These are phyloP conservation scores for Cladophialophora yegresii DNA, from an alignment of 2,329 filamentous ascomycete species.

Conservation along the genomic window DNA sequence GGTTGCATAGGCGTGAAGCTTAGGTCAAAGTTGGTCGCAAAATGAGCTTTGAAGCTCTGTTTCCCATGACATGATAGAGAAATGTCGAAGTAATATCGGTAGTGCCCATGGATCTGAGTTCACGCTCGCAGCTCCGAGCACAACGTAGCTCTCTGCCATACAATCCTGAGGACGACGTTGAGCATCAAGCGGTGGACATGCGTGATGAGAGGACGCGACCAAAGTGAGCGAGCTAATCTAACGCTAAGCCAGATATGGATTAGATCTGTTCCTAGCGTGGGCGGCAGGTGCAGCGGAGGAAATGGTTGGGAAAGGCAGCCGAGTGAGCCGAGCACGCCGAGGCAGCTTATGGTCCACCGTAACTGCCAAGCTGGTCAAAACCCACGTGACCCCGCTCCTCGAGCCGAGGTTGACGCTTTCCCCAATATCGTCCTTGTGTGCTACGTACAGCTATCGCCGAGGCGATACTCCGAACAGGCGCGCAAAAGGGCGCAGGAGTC, in stretches of 20 bases:
- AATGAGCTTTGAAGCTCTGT: neutral
- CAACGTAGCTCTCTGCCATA: neutral
- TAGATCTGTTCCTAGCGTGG: neutral
- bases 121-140: neutral
- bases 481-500: neutral
- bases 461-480: neutral
- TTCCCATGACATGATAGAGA: neutral
- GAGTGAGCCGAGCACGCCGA: too few relatives aligned
- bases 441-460: neutral
- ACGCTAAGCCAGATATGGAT: neutral
- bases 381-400: too few relatives aligned
- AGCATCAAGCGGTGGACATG: constrained; percentile 7
- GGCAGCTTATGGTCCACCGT: neutral
- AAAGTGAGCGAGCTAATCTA: neutral
- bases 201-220: neutral
- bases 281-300: neutral
- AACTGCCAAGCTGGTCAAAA: neutral
- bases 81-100: neutral
- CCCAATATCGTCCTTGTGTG: neutral
- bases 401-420: neutral
- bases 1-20: constrained; percentile 15
- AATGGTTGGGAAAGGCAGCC: neutral
- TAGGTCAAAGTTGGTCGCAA: neutral
- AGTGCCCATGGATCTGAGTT: neutral
- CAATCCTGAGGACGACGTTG: constrained; percentile 1